Evolutionary conservation across 805 yeast species (phyloP).

Genomic region (Candida mattraensis): DNA sequence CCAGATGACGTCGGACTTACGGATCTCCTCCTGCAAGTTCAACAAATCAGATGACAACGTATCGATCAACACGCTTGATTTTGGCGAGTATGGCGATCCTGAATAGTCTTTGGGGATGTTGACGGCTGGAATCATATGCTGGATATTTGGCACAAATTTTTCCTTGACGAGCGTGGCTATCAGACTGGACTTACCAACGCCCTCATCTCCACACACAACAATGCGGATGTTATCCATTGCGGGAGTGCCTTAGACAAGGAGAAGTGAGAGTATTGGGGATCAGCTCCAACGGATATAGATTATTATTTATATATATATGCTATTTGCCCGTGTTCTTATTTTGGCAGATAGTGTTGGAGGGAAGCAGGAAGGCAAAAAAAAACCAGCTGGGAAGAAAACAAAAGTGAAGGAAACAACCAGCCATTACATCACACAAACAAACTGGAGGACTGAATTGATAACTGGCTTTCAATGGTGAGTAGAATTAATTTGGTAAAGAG

Average conservation of each 20-base stretch:
- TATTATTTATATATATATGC: slow-evolving; percentile 4
- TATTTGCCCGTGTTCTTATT: slow-evolving; percentile 9
- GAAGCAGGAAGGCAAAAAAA: slow-evolving; percentile 16
- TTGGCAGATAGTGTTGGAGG: slow-evolving; percentile 3
- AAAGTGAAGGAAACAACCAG: no score
- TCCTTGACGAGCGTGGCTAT: slow-evolving; percentile 82
- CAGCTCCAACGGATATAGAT: no score
- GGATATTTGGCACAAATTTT: slow-evolving; percentile 72
- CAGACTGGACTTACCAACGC: slow-evolving; percentile 81
- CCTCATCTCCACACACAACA: slow-evolving; percentile 93
- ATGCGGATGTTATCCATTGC: slow-evolving; percentile 61
- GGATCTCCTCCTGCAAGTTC: slow-evolving; percentile 65
- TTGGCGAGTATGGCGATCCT: slow-evolving; percentile 56
- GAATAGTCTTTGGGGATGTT: slow-evolving; percentile 76
- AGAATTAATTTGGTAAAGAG: not conserved
- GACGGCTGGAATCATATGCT: slow-evolving; percentile 78
- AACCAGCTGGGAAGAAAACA: slow-evolving; percentile 10
- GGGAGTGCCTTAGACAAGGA: not conserved
- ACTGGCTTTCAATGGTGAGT: no score
- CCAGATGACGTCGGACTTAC: slow-evolving; percentile 90
- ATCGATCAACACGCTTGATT: slow-evolving; percentile 74
- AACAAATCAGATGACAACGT: slow-evolving; percentile 68
- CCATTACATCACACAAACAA: no score
- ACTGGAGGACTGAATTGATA: no score
- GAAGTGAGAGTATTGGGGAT: not conserved